Percentiles rank a stretch among this genome's conserved stretches.
Evolutionary conservation across 1,139 yeast genomes (phyloP).

Genomic region (Hanseniaspora sp.): DNA sequence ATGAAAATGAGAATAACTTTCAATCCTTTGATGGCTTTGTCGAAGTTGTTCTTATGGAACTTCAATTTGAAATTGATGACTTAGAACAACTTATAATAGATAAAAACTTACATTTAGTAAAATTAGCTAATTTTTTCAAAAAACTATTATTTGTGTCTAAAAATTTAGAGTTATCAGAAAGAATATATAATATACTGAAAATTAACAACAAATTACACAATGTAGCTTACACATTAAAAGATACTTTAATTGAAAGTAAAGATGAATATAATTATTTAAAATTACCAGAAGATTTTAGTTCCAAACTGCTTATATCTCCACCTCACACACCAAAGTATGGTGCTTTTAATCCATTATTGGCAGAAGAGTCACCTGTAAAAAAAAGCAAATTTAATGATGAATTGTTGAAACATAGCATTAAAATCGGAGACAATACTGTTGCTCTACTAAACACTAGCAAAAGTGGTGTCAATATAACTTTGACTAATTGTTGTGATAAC

Average conservation of each 20-base stretch:
- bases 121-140: constrained; percentile 2
- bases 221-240: background rate
- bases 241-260: background rate
- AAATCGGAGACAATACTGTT: background rate
- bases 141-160: constrained; percentile 2
- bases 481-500: constrained; percentile 6
- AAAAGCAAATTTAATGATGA: background rate
- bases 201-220: background rate
- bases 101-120: background rate
- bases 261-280: background rate
- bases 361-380: constrained; percentile 7
- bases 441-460: background rate
- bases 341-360: background rate
- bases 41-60: constrained; percentile 2
- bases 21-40: background rate
- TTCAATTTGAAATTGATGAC: constrained; percentile 1
- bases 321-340: constrained; percentile 11
- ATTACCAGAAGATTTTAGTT: constrained; percentile 1
- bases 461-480: constrained; percentile 1
- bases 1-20: background rate
- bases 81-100: background rate
- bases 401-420: background rate
- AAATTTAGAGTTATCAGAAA: background rate
- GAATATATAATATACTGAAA: background rate
- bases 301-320: constrained; percentile 9